A percentile compares a stretch with the other conserved stretches of the same genome.
Evolutionary conservation across 768 basidiomycete genomes (phyloP).

Genomic region (Hypholoma fasciculare): DNA sequence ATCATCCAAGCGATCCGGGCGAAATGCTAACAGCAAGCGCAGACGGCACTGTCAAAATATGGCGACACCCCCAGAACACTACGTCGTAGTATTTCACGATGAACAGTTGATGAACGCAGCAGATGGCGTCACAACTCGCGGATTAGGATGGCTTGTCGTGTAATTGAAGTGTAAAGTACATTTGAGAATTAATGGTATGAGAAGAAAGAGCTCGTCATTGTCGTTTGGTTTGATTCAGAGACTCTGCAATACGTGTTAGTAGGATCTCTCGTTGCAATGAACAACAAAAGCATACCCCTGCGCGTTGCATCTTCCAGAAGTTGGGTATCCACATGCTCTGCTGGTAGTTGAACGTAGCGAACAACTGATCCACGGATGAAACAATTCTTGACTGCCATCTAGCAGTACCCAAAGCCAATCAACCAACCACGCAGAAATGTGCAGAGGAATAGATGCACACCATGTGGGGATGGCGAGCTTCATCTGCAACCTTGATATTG

Average conservation of each 20-base stretch:
- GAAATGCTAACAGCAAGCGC: conserved; percentile 90
- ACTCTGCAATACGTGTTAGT: conserved; percentile 33
- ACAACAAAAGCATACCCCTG: conserved; percentile 59
- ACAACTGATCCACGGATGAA: conserved; percentile 99
- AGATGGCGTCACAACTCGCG: neutral
- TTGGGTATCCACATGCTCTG: conserved; percentile 93
- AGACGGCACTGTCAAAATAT: conserved; percentile 90
- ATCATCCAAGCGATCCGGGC: conserved; percentile 77
- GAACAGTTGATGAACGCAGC: neutral
- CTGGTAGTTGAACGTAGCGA: conserved; percentile 93
- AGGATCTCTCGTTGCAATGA: no score
- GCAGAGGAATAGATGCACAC: conserved; percentile 39
- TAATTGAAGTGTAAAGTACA: conserved; percentile 13
- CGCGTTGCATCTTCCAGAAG: conserved; percentile 95
- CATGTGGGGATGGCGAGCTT: conserved; percentile 96
- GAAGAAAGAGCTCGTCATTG: conserved; percentile 3
- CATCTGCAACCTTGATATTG: conserved; percentile 89
- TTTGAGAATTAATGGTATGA: neutral
- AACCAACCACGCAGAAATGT: neutral
- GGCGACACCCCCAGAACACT: conserved; percentile 51
- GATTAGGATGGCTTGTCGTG: neutral
- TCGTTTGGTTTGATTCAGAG: conserved; percentile 38
- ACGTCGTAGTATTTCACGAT: neutral
- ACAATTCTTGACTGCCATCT: conserved; percentile 99
- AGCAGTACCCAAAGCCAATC: conserved; percentile 1